phyloP scores from a whole-genome alignment of 768 basidiomycete species.

The Rhizopogon vulgaris region DNA sequence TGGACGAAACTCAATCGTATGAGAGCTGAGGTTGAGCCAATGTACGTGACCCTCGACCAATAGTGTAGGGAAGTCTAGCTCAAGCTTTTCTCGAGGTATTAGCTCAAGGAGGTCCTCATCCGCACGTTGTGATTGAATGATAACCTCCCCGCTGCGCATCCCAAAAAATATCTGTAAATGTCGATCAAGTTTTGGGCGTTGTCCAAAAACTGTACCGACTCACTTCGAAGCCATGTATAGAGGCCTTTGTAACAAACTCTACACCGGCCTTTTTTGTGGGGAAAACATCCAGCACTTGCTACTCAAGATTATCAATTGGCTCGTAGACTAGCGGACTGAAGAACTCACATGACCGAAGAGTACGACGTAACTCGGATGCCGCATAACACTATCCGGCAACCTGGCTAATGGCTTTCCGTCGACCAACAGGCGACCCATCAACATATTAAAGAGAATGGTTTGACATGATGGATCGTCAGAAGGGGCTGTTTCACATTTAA shows the following conservation, averaged over 20 bases:
- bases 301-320: not conserved
- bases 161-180: not conserved
- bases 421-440: slow-evolving; percentile 36
- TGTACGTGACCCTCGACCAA: slow-evolving; percentile 15
- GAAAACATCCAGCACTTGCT: slow-evolving; percentile 27
- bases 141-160: not conserved
- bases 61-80: slow-evolving; percentile 12
- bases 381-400: slow-evolving; percentile 28
- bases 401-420: slow-evolving; percentile 34
- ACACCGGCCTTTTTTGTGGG: slow-evolving; percentile 28
- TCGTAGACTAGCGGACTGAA: not conserved
- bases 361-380: slow-evolving; percentile 26
- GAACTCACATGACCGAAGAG: slow-evolving; percentile 32
- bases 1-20: slow-evolving; percentile 15
- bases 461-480: slow-evolving; percentile 12
- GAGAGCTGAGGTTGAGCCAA: slow-evolving; percentile 14
- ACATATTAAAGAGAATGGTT: slow-evolving; percentile 33
- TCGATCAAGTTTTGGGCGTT: not conserved
- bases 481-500: slow-evolving; percentile 16
- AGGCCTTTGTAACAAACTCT: slow-evolving; percentile 24
- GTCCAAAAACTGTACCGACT: not conserved
- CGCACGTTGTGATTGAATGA: not conserved
- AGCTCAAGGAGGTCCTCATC: slow-evolving; percentile 7
- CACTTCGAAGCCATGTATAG: slow-evolving; percentile 18
- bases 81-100: slow-evolving; percentile 11